A percentile compares a stretch with the other conserved stretches of the same genome.
Conservation (phyloP, 805 yeast species). For the Candida michaelii region DNA sequence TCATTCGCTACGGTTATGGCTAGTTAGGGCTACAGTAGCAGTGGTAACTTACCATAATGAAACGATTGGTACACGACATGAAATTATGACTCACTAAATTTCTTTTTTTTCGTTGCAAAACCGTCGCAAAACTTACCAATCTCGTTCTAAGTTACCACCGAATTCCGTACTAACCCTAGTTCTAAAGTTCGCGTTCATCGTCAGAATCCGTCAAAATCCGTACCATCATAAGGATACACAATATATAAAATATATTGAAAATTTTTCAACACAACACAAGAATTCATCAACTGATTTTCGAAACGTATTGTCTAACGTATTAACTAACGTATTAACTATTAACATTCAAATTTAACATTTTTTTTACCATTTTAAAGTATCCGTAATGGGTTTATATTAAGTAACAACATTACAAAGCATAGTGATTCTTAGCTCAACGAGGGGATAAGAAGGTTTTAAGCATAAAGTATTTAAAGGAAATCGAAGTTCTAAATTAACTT, state of each 20-base stretch:
- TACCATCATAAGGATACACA: slow-evolving; percentile 2
- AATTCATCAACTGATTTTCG: slow-evolving; percentile 1
- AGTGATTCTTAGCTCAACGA: slow-evolving; percentile 2
- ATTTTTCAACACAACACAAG: background rate
- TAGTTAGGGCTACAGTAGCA: too few relatives aligned
- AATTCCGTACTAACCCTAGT: too few relatives aligned
- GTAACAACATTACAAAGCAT: background rate
- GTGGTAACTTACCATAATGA: background rate
- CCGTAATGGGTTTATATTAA: slow-evolving; percentile 3
- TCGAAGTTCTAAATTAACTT: slow-evolving; percentile 2
- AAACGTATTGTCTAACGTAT: too few relatives aligned
- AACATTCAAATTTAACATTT: background rate
- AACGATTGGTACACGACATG: background rate
- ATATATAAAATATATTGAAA: background rate
- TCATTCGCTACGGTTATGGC: too few relatives aligned
- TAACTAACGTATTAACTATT: too few relatives aligned
- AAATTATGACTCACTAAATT: slow-evolving; percentile 6
- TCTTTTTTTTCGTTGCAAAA: background rate
- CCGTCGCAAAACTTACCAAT: background rate
- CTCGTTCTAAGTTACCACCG: background rate
- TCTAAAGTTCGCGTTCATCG: background rate
- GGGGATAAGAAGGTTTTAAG: slow-evolving; percentile 4
- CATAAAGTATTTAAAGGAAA: slow-evolving; percentile 2
- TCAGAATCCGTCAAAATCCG: background rate
- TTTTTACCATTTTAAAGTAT: background rate